These are phyloP conservation scores for Physocladia obscura DNA, from an alignment of 192 early-diverging fungal species.

Conservation along the genomic window DNA sequence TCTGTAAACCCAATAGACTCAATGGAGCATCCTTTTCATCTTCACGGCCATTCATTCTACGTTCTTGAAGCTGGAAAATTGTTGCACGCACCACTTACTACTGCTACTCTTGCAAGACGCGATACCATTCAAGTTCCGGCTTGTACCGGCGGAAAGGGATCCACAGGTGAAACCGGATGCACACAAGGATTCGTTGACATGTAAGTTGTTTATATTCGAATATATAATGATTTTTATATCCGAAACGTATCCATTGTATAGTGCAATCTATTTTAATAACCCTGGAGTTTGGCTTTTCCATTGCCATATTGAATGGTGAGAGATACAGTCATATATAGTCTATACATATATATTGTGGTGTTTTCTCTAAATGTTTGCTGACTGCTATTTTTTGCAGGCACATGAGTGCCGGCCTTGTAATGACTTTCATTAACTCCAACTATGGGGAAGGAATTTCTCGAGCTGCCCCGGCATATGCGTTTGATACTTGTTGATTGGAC, in stretches of 20 bases:
- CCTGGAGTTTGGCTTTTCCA: constrained; percentile 84
- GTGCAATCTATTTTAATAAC: constrained; percentile 60
- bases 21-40: constrained; percentile 16
- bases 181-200: constrained; percentile 12
- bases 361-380: too few species aligned
- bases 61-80: neutral
- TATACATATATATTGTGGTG: too few species aligned
- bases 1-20: neutral
- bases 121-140: constrained; percentile 19
- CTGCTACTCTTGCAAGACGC: neutral
- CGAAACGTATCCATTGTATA: too few species aligned
- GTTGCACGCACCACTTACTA: neutral
- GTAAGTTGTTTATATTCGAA: too few species aligned
- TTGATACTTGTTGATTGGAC: too few species aligned
- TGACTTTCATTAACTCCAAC: neutral
- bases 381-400: too few species aligned
- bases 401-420: neutral
- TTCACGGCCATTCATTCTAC: constrained; percentile 16
- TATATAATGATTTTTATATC: too few species aligned
- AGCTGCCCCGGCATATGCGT: too few species aligned
- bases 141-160: constrained; percentile 8
- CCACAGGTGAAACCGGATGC: constrained; percentile 6
- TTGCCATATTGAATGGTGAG: constrained; percentile 81
- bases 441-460: too few species aligned
- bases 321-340: constrained; percentile 49